These are phyloP conservation scores for Rosa lucieae DNA, from an alignment of 306 rosid species.

Conservation along the genomic window DNA sequence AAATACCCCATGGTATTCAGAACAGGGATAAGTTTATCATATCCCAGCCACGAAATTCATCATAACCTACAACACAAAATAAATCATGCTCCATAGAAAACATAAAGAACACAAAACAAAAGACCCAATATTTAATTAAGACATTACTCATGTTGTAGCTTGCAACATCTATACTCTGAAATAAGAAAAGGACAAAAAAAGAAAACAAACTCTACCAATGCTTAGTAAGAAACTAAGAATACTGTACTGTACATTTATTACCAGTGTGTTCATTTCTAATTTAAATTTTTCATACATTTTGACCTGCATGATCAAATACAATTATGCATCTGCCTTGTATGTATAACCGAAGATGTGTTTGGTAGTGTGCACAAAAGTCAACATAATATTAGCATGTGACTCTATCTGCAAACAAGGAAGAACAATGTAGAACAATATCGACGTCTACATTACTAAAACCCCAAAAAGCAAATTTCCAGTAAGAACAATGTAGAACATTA, in stretches of 20 bases:
- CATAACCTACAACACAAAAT: neutral
- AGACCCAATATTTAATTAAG: neutral
- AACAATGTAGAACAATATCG: neutral
- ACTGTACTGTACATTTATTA: neutral
- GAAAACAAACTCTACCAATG: neutral
- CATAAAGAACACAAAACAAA: neutral
- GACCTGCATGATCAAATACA: neutral
- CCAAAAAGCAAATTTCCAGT: neutral
- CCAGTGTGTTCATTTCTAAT: neutral
- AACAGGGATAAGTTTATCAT: neutral
- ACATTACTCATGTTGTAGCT: neutral
- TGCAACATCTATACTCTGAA: neutral
- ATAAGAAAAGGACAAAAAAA: neutral
- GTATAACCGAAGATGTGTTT: neutral
- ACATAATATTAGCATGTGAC: neutral
- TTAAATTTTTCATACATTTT: neutral
- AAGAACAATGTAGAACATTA: too few relatives aligned
- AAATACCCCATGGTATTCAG: neutral
- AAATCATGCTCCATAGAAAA: conserved; percentile 1
- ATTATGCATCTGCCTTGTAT: neutral
- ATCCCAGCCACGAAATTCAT: conserved; percentile 2
- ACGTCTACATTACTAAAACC: neutral
- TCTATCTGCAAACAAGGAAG: neutral
- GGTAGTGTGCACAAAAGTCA: neutral
- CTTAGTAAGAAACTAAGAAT: neutral